Conservation (phyloP, 2,329 filamentous ascomycete genomes). For the Diaporthe ampelina region DNA sequence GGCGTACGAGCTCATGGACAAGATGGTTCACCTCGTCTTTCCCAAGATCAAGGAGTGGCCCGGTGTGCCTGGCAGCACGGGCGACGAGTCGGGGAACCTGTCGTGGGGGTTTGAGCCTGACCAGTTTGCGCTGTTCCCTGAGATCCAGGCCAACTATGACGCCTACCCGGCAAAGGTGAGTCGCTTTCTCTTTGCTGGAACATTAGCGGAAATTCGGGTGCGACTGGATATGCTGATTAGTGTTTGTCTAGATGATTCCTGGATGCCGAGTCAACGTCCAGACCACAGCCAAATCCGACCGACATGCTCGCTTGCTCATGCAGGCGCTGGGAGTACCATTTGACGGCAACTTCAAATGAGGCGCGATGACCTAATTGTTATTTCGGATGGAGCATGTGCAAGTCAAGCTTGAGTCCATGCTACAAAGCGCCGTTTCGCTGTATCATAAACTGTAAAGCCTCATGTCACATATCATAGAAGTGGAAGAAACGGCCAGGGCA, state of each 20-base stretch:
- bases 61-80: constrained; percentile 75
- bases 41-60: constrained; percentile 97
- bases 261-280: constrained; percentile 87
- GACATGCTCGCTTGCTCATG: constrained; percentile 84
- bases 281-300: constrained; percentile 87
- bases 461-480: constrained; percentile 40
- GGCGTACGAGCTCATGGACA: constrained; percentile 92
- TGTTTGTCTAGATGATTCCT: constrained; percentile 75
- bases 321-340: constrained; percentile 84
- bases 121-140: constrained; percentile 87
- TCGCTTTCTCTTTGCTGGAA: background rate
- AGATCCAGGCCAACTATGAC: constrained; percentile 95
- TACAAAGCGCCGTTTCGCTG: constrained; percentile 16
- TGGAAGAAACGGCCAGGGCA: constrained; percentile 1
- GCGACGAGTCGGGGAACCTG: constrained; percentile 91
- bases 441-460: constrained; percentile 42
- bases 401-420: background rate
- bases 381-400: constrained; percentile 1
- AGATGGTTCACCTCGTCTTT: constrained; percentile 89
- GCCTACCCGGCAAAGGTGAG: constrained; percentile 51
- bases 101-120: constrained; percentile 83
- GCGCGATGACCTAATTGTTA: constrained; percentile 44
- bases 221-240: constrained; percentile 43
- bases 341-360: constrained; percentile 72
- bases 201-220: constrained; percentile 49